Percentiles rank a stretch among this genome's conserved stretches.
These are phyloP conservation scores for Borovskyia barvae DNA, from an alignment of 208 protist species.

Conservation along the genomic window DNA sequence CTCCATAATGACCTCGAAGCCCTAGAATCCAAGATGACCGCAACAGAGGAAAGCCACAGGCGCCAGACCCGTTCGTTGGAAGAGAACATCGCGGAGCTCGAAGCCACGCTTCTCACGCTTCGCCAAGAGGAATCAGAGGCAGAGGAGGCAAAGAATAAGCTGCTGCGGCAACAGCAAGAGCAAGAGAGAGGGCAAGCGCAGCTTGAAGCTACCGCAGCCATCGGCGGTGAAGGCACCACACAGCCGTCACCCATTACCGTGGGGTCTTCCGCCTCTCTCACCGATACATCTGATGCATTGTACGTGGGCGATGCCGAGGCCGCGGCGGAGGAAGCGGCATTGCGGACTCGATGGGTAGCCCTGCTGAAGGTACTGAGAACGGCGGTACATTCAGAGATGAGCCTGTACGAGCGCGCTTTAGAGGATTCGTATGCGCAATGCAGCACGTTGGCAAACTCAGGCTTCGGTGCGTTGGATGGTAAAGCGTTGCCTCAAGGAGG, in stretches of 20 bases:
- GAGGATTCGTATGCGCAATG: constrained; percentile 1
- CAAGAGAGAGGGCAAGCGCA: neutral
- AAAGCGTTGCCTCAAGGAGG: too few species aligned
- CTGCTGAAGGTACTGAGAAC: constrained; percentile 21
- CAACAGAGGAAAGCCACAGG: constrained; percentile 5
- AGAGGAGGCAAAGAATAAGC: constrained; percentile 5
- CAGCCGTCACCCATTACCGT: neutral
- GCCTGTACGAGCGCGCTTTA: constrained; percentile 22
- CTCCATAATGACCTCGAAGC: constrained; percentile 7
- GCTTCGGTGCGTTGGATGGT: neutral
- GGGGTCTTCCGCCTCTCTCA: neutral
- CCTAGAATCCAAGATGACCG: constrained; percentile 7
- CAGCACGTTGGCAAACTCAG: too few species aligned
- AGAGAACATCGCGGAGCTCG: neutral
- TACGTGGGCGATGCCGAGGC: constrained; percentile 28
- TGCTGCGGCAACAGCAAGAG: constrained; percentile 4
- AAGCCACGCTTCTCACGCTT: neutral
- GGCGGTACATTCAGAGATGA: constrained; percentile 20
- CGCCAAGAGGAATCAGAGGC: neutral
- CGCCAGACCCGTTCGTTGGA: constrained; percentile 1
- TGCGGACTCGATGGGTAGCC: constrained; percentile 22
- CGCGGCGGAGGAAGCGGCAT: constrained; percentile 10
- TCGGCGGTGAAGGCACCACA: neutral
- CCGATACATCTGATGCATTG: neutral
- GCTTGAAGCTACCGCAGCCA: constrained; percentile 1